phyloP scores from a whole-genome alignment of 805 yeast species.

The Saccharomycopsis fodiens region DNA sequence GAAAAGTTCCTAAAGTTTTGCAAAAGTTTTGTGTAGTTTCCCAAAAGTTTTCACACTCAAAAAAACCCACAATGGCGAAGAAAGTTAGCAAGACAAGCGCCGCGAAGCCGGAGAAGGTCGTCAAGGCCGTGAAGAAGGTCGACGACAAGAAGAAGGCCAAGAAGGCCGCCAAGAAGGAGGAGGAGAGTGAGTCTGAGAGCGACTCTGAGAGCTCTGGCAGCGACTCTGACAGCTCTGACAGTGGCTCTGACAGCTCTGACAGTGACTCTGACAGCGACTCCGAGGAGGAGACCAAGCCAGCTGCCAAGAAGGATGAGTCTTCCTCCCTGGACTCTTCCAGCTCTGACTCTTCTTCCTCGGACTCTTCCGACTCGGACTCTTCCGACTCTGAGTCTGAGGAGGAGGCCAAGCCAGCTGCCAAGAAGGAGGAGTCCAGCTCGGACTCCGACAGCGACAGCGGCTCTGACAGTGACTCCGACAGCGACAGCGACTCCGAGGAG shows the following conservation, averaged over 20 bases:
- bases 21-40: too few relatives aligned
- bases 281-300: slow-evolving; percentile 14
- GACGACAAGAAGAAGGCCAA: neutral
- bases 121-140: slow-evolving; percentile 1
- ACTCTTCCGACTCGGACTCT: slow-evolving; percentile 18
- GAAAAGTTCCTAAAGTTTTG: neutral
- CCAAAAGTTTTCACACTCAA: neutral
- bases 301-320: slow-evolving; percentile 14
- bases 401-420: slow-evolving; percentile 6
- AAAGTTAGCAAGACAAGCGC: slow-evolving; percentile 10
- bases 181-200: slow-evolving; percentile 25
- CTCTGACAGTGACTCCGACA: slow-evolving; percentile 23
- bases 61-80: slow-evolving; percentile 15
- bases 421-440: slow-evolving; percentile 25
- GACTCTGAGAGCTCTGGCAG: slow-evolving; percentile 25
- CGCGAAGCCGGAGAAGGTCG: slow-evolving; percentile 3
- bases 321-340: slow-evolving; percentile 25
- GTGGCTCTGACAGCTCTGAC: slow-evolving; percentile 27
- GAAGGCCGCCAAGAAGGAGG: slow-evolving; percentile 11
- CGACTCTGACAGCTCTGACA: slow-evolving; percentile 25
- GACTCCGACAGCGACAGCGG: slow-evolving; percentile 26
- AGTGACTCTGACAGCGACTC: slow-evolving; percentile 26
- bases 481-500: slow-evolving; percentile 23
- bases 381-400: slow-evolving; percentile 22
- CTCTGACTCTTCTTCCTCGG: slow-evolving; percentile 24